These are phyloP conservation scores for Botrytis medusae DNA, from an alignment of 2,329 filamentous ascomycete genomes.

Conservation along the genomic window DNA sequence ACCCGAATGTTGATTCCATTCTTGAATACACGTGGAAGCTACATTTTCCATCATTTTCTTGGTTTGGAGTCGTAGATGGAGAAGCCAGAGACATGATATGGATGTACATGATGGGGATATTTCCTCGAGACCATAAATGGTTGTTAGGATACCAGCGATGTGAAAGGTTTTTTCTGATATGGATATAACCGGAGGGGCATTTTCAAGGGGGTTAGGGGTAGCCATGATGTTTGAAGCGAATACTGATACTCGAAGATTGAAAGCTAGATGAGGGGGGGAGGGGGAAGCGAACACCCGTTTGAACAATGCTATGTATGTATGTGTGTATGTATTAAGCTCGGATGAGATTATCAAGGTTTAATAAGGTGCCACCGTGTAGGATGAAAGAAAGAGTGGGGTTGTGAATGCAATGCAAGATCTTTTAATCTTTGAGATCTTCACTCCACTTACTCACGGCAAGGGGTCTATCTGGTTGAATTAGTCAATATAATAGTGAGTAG, in stretches of 20 bases:
- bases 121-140: constrained; percentile 79
- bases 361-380: background rate
- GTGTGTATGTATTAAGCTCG: background rate
- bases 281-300: background rate
- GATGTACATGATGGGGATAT: constrained; percentile 53
- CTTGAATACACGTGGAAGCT: constrained; percentile 65
- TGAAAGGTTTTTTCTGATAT: constrained; percentile 66
- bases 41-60: constrained; percentile 74
- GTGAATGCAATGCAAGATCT: constrained; percentile 15
- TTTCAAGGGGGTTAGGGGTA: constrained; percentile 27
- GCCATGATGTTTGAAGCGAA: background rate
- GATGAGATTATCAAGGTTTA: background rate
- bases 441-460: constrained; percentile 9
- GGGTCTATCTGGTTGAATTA: background rate
- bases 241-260: background rate
- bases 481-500: background rate
- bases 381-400: constrained; percentile 3
- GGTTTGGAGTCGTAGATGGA: constrained; percentile 74
- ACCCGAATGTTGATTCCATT: constrained; percentile 57
- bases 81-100: constrained; percentile 84
- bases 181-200: constrained; percentile 19
- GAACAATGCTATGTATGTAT: background rate
- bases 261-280: background rate
- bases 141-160: constrained; percentile 76
- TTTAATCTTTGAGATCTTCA: constrained; percentile 4